These are phyloP conservation scores for Diaporthe batatas DNA, from an alignment of 2,329 filamentous ascomycete genomes.

Conservation along the genomic window DNA sequence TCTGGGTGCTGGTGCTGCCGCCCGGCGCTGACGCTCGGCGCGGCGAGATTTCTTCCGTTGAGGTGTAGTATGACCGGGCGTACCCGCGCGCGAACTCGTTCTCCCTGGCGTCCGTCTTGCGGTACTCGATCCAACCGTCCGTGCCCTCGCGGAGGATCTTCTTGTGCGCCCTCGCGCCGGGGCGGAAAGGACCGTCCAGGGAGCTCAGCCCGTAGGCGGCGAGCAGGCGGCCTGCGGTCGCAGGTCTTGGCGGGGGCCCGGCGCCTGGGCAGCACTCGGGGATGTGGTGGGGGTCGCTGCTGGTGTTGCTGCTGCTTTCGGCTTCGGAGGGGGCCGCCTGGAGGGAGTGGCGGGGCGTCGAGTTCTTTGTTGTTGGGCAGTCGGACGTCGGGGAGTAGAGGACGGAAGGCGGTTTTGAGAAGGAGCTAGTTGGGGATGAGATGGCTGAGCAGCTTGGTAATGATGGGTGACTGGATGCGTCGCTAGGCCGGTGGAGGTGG, in stretches of 20 bases:
- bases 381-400: constrained; percentile 38
- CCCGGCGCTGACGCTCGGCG: constrained; percentile 8
- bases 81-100: constrained; percentile 66
- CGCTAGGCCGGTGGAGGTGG: constrained; percentile 41
- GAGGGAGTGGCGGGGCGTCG: constrained; percentile 41
- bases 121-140: constrained; percentile 67
- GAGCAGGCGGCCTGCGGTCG: constrained; percentile 64
- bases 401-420: constrained; percentile 33
- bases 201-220: constrained; percentile 67
- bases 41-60: constrained; percentile 34
- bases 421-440: constrained; percentile 29
- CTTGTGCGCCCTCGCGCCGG: constrained; percentile 63
- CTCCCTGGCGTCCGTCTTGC: constrained; percentile 55
- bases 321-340: constrained; percentile 13
- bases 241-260: constrained; percentile 42
- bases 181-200: constrained; percentile 65
- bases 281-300: constrained; percentile 30
- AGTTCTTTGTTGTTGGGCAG: constrained; percentile 35
- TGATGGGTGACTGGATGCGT: constrained; percentile 7
- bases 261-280: constrained; percentile 43
- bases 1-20: background rate
- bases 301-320: background rate
- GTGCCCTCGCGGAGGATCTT: constrained; percentile 59
- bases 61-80: constrained; percentile 66
- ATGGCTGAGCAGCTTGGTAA: background rate